Percentiles rank a stretch among this genome's conserved stretches.
These are phyloP conservation scores for Saccharomycopsis vini DNA, from an alignment of 805 yeast species.

Conservation along the genomic window DNA sequence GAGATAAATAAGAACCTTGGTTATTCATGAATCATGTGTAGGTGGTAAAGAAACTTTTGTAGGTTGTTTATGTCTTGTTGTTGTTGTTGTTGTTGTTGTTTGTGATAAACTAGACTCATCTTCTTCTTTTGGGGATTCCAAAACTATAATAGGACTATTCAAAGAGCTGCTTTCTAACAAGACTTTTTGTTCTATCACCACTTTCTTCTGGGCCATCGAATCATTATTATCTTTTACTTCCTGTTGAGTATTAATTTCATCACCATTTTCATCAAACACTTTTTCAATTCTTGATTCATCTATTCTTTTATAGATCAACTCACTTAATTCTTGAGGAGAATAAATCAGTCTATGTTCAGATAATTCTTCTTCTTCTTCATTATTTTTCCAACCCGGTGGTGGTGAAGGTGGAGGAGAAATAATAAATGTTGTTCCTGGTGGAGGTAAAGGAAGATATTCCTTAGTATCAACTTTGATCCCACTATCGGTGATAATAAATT, in stretches of 20 bases:
- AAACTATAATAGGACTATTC: conserved; percentile 18
- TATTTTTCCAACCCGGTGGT: conserved; percentile 18
- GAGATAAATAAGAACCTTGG: too few relatives aligned
- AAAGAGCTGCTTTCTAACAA: conserved; percentile 7
- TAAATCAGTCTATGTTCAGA: conserved; percentile 16
- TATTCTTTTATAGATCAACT: conserved; percentile 15
- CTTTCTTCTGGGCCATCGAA: not conserved
- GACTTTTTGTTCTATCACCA: conserved; percentile 11
- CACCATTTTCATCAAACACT: not conserved
- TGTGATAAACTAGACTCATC: not conserved
- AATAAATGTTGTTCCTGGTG: conserved; percentile 18
- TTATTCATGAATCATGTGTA: not conserved
- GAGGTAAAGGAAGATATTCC: conserved; percentile 16
- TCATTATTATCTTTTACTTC: not conserved
- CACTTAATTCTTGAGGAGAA: conserved; percentile 17
- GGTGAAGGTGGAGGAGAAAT: conserved; percentile 20
- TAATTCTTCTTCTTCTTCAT: conserved; percentile 15
- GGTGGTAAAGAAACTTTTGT: not conserved
- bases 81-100: too few relatives aligned
- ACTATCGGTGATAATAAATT: conserved; percentile 13
- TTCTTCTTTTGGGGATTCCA: conserved; percentile 16
- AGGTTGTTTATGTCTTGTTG: not conserved
- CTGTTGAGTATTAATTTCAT: not conserved
- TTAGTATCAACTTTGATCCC: conserved; percentile 16
- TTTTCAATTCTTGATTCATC: conserved; percentile 11